These are phyloP conservation scores for Golubevia sp. DNA, from an alignment of 1,284 basidiomycete genomes.

Conservation along the genomic window DNA sequence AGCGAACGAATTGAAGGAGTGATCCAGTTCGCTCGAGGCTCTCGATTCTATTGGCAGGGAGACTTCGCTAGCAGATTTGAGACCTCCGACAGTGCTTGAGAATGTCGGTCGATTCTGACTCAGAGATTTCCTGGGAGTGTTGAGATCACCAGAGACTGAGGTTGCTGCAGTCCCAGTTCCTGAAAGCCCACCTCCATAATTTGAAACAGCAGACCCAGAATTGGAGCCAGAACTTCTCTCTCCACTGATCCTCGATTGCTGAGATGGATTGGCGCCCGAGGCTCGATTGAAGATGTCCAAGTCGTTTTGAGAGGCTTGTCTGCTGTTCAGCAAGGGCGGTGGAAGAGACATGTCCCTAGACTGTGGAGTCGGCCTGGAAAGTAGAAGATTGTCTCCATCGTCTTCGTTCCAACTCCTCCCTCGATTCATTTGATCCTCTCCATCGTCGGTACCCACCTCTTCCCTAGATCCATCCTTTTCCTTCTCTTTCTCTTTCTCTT, in stretches of 20 bases:
- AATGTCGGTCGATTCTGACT: no score
- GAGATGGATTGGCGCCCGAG: background rate
- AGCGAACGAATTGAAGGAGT: background rate
- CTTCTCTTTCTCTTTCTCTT: background rate
- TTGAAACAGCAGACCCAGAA: background rate
- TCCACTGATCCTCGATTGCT: background rate
- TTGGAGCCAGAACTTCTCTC: background rate
- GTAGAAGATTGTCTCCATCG: background rate
- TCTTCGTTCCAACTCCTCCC: background rate
- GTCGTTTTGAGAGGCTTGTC: background rate
- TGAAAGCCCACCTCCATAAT: background rate
- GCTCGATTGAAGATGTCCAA: background rate
- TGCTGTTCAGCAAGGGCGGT: background rate
- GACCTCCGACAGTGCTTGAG: no score
- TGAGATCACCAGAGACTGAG: background rate
- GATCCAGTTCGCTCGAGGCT: background rate
- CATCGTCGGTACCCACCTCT: background rate
- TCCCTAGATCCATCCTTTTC: no score
- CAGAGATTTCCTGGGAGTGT: background rate
- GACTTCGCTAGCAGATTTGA: no score
- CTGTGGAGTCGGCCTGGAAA: background rate
- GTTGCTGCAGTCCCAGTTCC: background rate
- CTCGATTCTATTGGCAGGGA: no score
- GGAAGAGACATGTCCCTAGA: background rate
- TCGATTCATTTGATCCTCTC: background rate